A percentile compares a stretch with the other conserved stretches of the same genome.
Conservation (phyloP, 441 rosid species). For the Geranium incanum region DNA sequence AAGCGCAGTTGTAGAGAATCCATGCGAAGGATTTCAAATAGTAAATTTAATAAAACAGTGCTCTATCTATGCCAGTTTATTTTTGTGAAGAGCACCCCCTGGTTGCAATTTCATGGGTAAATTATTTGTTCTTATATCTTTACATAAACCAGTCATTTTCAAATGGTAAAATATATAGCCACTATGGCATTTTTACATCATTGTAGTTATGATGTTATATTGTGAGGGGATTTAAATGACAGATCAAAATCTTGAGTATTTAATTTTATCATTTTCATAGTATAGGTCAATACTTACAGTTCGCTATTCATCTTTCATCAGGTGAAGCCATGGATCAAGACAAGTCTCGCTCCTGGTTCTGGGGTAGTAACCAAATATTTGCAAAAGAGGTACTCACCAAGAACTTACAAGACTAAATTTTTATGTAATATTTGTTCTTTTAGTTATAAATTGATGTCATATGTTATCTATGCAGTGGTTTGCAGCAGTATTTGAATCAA, state of each 20-base stretch:
- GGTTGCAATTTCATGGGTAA: conserved; percentile 5
- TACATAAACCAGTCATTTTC: neutral
- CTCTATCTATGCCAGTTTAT: neutral
- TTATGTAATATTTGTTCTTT: neutral
- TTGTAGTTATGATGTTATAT: neutral
- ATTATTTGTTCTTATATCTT: neutral
- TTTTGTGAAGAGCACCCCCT: neutral
- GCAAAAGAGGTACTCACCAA: conserved; percentile 47
- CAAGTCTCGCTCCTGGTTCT: conserved; percentile 96
- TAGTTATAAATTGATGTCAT: conserved; percentile 19
- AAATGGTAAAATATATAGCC: neutral
- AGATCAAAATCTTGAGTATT: neutral
- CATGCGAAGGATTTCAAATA: neutral
- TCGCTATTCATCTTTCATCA: conserved; percentile 20
- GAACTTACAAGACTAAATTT: conserved; percentile 2
- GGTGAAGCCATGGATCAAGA: conserved; percentile 91
- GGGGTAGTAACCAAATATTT: conserved; percentile 85
- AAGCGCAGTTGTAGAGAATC: neutral
- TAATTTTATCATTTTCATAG: neutral
- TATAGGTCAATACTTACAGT: neutral
- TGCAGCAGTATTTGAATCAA: conserved; percentile 76
- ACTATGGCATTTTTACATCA: neutral
- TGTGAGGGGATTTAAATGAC: neutral
- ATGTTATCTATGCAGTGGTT: conserved; percentile 48
- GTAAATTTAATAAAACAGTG: neutral